Evolutionary conservation across 2,329 filamentous ascomycete species (phyloP), one percentile per base, ranked within the genome.

Genomic region (Dothistroma pini): DNA sequence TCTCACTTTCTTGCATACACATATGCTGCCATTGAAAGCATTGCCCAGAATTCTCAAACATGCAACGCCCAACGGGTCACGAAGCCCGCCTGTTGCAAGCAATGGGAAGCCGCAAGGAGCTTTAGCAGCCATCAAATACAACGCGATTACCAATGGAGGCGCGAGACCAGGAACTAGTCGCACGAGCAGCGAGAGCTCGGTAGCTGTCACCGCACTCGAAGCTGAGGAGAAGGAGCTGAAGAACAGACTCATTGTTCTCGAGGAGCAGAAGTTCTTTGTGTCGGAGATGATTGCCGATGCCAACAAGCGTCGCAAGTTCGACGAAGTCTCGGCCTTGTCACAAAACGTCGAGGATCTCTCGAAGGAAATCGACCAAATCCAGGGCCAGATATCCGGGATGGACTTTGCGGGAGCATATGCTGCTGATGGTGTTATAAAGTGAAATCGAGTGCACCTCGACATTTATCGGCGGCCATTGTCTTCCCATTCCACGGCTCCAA

Each of bases 231-330:
- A 91, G 72, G 85, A 90, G 21, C 78, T 96, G 1, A 84, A 89
- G 16, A 92, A 96, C 70, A 81, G 86, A 4, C 78, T 96, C 12
- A 89, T 95, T 32, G 88, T 97, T 7, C 81, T 97, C 0, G 91
- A 96, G 74, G 93, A 97, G 76, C 93, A 97, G 74, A 89, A 87
- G 65, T 96, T 96, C 75, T 86, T 96, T 76, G 91, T 97, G 0
- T 86, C 87, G 41, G 87, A 90, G 68, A 96, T 96, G 91, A 85
- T 96, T 50, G 85, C 84, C 8, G 85, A 88, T 62, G 91, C 92
- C 0, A 88, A 88, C 53, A 88, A 87, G 48, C 85, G 89, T 11
- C 81, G 90, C 31, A 86, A 90, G 61, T 96, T 96, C 67, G 93
- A 96, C 70, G 93, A 97, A 75, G 90, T 96, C 2, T 85, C 86